These are phyloP conservation scores for Russula ochroleuca DNA, from an alignment of 768 basidiomycete genomes.

Conservation along the genomic window DNA sequence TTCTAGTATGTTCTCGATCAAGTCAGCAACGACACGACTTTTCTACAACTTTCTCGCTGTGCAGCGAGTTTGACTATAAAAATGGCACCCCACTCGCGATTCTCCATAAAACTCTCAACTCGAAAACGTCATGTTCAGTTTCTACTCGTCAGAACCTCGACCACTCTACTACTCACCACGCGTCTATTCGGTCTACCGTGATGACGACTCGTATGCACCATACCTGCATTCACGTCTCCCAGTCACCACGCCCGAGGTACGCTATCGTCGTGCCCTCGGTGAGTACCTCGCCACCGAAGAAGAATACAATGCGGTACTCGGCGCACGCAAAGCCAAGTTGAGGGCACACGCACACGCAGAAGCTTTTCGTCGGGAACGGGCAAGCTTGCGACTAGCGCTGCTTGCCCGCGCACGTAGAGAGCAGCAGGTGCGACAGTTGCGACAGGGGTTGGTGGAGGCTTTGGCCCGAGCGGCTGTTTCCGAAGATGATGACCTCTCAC, in stretches of 20 bases:
- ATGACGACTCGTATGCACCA: not conserved
- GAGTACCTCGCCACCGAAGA: constrained; percentile 18
- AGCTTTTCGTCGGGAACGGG: constrained; percentile 8
- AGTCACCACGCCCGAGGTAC: not conserved
- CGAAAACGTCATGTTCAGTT: constrained; percentile 3
- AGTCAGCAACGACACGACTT: not conserved
- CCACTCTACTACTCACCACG: constrained; percentile 1
- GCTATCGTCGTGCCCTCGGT: constrained; percentile 22
- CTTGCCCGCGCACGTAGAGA: not conserved
- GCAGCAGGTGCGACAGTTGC: not conserved
- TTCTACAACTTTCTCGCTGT: not conserved
- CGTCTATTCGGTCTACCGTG: constrained; percentile 1
- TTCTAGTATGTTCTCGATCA: constrained; percentile 10
- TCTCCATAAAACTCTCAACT: not conserved
- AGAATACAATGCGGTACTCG: constrained; percentile 11
- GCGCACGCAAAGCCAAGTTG: constrained; percentile 1
- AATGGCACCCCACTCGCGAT: not conserved
- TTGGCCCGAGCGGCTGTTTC: not conserved
- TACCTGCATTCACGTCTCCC: not conserved
- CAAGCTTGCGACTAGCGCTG: not conserved
- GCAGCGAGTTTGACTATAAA: not conserved
- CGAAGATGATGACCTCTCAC: not conserved
- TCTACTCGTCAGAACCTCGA: constrained; percentile 4
- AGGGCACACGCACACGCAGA: constrained; percentile 7
- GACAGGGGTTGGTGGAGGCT: not conserved